These are phyloP conservation scores for Monosporozyma unispora DNA, from an alignment of 805 yeast species.

Conservation along the genomic window DNA sequence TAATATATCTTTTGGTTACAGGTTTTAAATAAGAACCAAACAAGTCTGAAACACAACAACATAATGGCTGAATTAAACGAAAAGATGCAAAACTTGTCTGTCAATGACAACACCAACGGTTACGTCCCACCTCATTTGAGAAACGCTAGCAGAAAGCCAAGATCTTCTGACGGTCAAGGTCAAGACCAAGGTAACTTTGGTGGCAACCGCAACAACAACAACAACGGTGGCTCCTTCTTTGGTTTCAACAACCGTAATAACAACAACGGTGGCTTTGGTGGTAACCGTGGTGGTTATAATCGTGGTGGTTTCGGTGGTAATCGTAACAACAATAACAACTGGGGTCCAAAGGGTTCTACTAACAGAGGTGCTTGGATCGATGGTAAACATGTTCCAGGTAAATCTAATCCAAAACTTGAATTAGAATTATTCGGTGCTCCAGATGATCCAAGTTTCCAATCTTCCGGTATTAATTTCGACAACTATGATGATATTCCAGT, in stretches of 20 bases:
- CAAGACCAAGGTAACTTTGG: background rate
- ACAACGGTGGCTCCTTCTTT: constrained; percentile 1
- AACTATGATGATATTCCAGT: constrained; percentile 98
- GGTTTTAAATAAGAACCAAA: too few species aligned
- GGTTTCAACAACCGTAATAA: constrained; percentile 14
- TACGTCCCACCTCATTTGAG: constrained; percentile 46
- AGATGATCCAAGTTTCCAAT: constrained; percentile 57
- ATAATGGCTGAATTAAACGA: constrained; percentile 54
- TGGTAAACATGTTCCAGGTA: constrained; percentile 82
- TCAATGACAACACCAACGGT: constrained; percentile 29
- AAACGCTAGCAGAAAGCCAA: constrained; percentile 21
- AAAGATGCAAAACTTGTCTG: constrained; percentile 48
- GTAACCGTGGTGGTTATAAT: constrained; percentile 30
- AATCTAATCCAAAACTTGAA: constrained; percentile 61
- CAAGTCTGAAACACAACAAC: too few species aligned
- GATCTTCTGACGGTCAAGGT: constrained; percentile 6
- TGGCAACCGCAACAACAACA: constrained; percentile 9
- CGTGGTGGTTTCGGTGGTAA: constrained; percentile 34
- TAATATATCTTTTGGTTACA: too few species aligned
- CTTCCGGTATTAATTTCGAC: constrained; percentile 97
- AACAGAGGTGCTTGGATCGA: constrained; percentile 71
- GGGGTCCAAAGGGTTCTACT: constrained; percentile 30
- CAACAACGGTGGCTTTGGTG: constrained; percentile 24
- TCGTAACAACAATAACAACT: constrained; percentile 18
- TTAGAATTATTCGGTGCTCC: constrained; percentile 76